These are phyloP conservation scores for Ramularia endophylla DNA, from an alignment of 2,329 filamentous ascomycete species.

Conservation along the genomic window DNA sequence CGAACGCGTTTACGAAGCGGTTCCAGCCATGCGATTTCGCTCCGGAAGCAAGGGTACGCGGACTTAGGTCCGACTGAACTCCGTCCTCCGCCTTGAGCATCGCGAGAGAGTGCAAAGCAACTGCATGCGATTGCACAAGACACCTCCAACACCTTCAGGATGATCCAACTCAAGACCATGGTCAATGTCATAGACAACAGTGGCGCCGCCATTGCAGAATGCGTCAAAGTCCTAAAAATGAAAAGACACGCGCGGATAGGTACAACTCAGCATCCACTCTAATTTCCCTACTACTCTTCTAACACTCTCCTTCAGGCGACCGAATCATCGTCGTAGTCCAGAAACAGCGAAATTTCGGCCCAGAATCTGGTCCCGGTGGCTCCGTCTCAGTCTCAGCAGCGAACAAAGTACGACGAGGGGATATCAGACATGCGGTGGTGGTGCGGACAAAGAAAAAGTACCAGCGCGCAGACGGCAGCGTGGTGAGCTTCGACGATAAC, in stretches of 20 bases:
- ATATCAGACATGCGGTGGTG: conserved; percentile 92
- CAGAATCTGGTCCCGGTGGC: conserved; percentile 64
- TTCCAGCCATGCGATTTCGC: too few species aligned
- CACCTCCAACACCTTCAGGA: conserved; percentile 45
- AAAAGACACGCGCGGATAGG: conserved; percentile 85
- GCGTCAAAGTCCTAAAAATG: conserved; percentile 85
- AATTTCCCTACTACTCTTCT: conserved; percentile 1
- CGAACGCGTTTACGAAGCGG: too few species aligned
- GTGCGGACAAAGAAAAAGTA: conserved; percentile 86
- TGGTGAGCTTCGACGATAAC: conserved; percentile 94
- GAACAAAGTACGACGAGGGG: conserved; percentile 93
- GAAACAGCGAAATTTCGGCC: conserved; percentile 76
- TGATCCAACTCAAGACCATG: conserved; percentile 86
- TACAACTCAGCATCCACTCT: too few species aligned
- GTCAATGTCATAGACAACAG: conserved; percentile 99
- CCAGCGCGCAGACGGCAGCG: conserved; percentile 79
- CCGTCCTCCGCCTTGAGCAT: too few species aligned
- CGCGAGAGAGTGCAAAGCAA: too few species aligned
- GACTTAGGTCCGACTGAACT: too few species aligned
- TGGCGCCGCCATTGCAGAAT: conserved; percentile 94
- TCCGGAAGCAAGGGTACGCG: too few species aligned
- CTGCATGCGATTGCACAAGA: too few species aligned
- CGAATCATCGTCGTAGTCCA: conserved; percentile 96
- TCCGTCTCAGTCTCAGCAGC: conserved; percentile 66
- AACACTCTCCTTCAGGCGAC: conserved; percentile 58